Conservation (phyloP, 2,329 filamentous ascomycete species). For the Trichoderma gracile region DNA sequence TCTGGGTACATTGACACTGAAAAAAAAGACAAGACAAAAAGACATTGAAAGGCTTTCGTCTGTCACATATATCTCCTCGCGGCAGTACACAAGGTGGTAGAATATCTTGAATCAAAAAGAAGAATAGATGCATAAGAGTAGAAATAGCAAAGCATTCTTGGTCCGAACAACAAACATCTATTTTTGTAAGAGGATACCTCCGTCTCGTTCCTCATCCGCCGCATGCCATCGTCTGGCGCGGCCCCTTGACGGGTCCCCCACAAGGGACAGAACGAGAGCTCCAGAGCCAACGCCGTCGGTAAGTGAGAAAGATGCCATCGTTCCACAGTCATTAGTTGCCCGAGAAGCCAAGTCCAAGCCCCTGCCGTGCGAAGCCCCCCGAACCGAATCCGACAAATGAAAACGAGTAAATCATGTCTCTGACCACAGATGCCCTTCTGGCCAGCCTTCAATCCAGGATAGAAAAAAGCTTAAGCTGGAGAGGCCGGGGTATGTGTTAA, state of each 20-base stretch:
- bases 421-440: constrained; percentile 5
- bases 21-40: no score
- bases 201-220: constrained; percentile 23
- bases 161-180: constrained; percentile 23
- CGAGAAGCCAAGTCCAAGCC: constrained; percentile 22
- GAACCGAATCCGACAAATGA: constrained; percentile 22
- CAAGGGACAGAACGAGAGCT: constrained; percentile 30
- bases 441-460: not conserved
- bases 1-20: no score
- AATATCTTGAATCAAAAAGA: not conserved
- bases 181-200: constrained; percentile 8
- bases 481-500: constrained; percentile 29
- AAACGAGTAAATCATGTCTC: constrained; percentile 18
- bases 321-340: constrained; percentile 23
- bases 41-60: no score
- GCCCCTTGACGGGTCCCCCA: constrained; percentile 19
- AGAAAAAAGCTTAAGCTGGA: not conserved
- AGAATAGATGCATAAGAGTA: constrained; percentile 8
- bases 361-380: constrained; percentile 22
- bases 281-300: constrained; percentile 40
- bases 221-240: constrained; percentile 27
- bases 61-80: not conserved
- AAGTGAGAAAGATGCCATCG: constrained; percentile 27
- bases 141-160: constrained; percentile 15
- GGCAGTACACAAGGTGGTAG: not conserved